Base-by-base conservation (phyloP, 176 grass and related monocot species). In the Chloris gayana region DNA sequence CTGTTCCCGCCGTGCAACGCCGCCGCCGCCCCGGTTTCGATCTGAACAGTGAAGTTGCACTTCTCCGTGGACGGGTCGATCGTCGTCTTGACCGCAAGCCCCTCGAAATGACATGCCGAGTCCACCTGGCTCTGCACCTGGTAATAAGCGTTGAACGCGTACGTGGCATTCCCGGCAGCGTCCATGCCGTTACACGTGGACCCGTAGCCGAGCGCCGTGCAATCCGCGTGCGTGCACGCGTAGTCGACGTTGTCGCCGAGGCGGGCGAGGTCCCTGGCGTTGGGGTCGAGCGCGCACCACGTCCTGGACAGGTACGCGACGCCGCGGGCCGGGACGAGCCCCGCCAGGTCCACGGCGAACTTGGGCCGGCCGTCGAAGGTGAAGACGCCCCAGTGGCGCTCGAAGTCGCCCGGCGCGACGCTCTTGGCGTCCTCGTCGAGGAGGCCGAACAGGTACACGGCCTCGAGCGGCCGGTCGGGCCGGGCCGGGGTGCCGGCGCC, bases 301-400 rank as follows among this genome's bases (percentile, higher is more conserved):
- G 59, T 76, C 65, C 27, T 44, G 11, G 69, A 9, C 1, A 94
- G 73, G 79, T 94, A 94, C 68, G 68, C n/a, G 25, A 94, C 69
- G 5, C 72, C 78, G 9, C 35, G 66, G 0, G 92, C 92, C 24
- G 92, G 83, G 29, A 85, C 83, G 10, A 88, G 72, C 70, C 92
- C 92, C 5, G 86, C 11, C n/a, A 88, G 65, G 57, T 94, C 92
- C 75, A 94, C 78, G 3, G 87, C 25, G 39, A 44, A 94, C 83
- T 91, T 94, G 7, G 89, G 93, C 65, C 88, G 89, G 0, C 89
- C 89, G 49, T 95, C 89, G 57, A 92, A 92, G 58, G 79, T 80
- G 54, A 97, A 80, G 27, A 97, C 79, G 14, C 94, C 94, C 91
- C 91, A 97, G 64, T 97, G 94, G 2, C 89, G 75, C 80, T 97